Evolutionary conservation across 116 monocot genomes (phyloP).

Genomic region (Papilionanthe hybrid): DNA sequence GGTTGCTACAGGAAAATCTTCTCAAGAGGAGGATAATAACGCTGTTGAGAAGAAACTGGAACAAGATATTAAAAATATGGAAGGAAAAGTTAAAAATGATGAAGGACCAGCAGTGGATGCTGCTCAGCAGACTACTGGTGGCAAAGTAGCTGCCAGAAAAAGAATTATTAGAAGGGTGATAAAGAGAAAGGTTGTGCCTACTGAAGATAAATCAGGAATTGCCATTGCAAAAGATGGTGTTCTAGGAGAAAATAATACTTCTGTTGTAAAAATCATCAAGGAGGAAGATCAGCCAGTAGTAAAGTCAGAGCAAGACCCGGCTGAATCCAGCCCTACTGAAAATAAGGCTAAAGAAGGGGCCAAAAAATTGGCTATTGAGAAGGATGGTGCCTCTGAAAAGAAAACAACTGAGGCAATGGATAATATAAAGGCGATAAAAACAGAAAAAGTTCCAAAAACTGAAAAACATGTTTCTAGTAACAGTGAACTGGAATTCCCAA

Average conservation of each 20-base stretch:
- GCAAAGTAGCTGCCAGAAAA: constrained; percentile 52
- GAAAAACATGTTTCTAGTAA: constrained; percentile 16
- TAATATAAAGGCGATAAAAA: constrained; percentile 23
- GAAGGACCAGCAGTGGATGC: constrained; percentile 13
- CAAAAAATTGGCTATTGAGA: constrained; percentile 21
- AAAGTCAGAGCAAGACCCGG: constrained; percentile 6
- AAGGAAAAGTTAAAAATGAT: constrained; percentile 9
- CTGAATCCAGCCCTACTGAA: background rate
- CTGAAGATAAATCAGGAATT: constrained; percentile 25
- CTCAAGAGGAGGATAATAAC: constrained; percentile 16
- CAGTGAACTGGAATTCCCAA: constrained; percentile 14
- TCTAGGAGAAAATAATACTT: background rate
- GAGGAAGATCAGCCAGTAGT: constrained; percentile 7
- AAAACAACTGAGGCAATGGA: constrained; percentile 31
- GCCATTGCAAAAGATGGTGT: constrained; percentile 16
- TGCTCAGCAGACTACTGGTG: constrained; percentile 14
- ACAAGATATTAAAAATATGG: constrained; percentile 18
- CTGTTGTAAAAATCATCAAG: constrained; percentile 10
- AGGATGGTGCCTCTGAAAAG: constrained; percentile 25
- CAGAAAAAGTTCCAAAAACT: constrained; percentile 16
- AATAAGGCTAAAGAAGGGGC: constrained; percentile 13
- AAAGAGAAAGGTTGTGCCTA: constrained; percentile 50
- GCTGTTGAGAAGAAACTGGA: constrained; percentile 25
- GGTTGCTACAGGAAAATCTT: constrained; percentile 16
- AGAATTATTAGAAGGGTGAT: constrained; percentile 75